phyloP scores from a whole-genome alignment of 805 yeast genomes.

The Pichia deserticola region DNA sequence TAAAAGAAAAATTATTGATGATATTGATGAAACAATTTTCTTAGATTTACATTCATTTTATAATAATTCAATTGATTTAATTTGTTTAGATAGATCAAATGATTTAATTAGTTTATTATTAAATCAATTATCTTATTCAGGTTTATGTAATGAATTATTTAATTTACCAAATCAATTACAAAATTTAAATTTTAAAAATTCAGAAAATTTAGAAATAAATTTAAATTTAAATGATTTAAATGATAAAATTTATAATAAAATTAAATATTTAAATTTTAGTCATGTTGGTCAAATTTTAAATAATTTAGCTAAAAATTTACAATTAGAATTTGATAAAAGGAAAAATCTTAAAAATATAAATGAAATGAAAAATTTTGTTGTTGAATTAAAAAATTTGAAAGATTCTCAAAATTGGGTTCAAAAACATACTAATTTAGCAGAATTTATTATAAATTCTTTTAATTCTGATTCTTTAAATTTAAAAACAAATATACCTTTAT shows the following conservation, averaged over 20 bases:
- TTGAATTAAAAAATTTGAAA: conserved; percentile 59
- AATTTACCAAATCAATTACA: conserved; percentile 28
- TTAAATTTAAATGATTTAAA: conserved; percentile 23
- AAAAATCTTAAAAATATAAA: conserved; percentile 51
- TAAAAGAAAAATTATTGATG: conserved; percentile 25
- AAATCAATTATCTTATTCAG: conserved; percentile 74
- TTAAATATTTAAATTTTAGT: conserved; percentile 69
- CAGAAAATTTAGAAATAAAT: conserved; percentile 1
- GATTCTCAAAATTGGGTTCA: conserved; percentile 59
- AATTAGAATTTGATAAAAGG: conserved; percentile 55
- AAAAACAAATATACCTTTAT: conserved; percentile 15
- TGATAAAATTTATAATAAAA: conserved; percentile 44
- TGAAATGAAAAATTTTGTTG: conserved; percentile 67
- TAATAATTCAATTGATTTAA: conserved; percentile 52
- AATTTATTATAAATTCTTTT: conserved; percentile 42
- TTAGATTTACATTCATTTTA: conserved; percentile 28
- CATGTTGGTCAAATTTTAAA: conserved; percentile 70
- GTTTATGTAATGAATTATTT: conserved; percentile 69
- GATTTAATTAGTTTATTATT: conserved; percentile 68
- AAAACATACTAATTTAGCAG: conserved; percentile 70
- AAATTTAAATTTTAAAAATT: background rate
- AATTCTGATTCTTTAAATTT: conserved; percentile 12
- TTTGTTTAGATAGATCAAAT: conserved; percentile 70
- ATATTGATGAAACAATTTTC: conserved; percentile 30
- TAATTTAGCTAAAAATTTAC: conserved; percentile 60